A percentile compares a stretch with the other conserved stretches of the same genome.
phyloP scores from a whole-genome alignment of 306 rosid genomes.

The Ceratonia siliqua region DNA sequence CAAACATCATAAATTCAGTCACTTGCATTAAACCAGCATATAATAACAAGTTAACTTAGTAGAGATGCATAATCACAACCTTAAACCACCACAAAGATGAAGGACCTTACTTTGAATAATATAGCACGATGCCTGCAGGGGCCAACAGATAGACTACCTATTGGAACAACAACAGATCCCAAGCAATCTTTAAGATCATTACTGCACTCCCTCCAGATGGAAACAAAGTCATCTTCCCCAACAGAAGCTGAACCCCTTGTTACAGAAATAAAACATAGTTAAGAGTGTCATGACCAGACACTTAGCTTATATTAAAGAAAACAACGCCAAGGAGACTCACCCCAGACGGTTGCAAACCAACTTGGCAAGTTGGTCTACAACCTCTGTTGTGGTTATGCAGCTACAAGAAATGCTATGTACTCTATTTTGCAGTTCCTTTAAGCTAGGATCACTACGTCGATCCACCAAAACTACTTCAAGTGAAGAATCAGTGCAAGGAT shows the following conservation, averaged over 20 bases:
- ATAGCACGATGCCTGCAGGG: constrained; percentile 96
- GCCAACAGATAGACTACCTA: constrained; percentile 91
- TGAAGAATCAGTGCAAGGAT: constrained; percentile 59
- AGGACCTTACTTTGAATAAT: constrained; percentile 85
- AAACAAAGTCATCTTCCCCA: constrained; percentile 68
- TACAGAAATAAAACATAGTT: constrained; percentile 53
- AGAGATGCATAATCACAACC: constrained; percentile 28
- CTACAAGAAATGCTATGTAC: constrained; percentile 60
- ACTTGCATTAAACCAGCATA: constrained; percentile 10
- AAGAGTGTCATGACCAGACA: constrained; percentile 37
- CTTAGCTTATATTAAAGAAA: constrained; percentile 31
- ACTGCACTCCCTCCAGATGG: constrained; percentile 84
- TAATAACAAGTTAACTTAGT: constrained; percentile 19
- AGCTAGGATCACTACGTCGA: constrained; percentile 69
- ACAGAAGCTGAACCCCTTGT: constrained; percentile 86
- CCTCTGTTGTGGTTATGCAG: constrained; percentile 77
- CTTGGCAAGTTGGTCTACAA: constrained; percentile 91
- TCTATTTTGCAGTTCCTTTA: constrained; percentile 84
- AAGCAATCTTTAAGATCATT: constrained; percentile 78
- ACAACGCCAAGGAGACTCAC: constrained; percentile 58
- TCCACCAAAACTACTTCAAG: constrained; percentile 89
- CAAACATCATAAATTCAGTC: constrained; percentile 21
- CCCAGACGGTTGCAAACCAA: constrained; percentile 90
- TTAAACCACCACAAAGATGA: constrained; percentile 16
- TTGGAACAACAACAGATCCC: constrained; percentile 93